phyloP scores from a whole-genome alignment of 441 rosid genomes.

The Geranium incanum region DNA sequence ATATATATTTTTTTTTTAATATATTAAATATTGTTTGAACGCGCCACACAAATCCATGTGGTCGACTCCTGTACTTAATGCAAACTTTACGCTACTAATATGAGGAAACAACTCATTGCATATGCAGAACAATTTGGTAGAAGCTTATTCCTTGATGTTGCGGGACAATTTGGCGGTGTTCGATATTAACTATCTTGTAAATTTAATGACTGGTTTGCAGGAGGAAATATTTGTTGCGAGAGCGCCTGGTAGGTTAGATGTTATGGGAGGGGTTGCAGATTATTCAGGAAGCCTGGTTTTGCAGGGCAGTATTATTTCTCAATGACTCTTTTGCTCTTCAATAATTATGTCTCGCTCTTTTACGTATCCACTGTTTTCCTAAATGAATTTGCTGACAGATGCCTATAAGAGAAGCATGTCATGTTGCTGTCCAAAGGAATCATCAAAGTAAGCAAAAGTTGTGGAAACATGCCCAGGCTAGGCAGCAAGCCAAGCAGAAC shows the following conservation, averaged over 20 bases:
- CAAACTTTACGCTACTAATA: background rate
- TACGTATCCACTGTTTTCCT: background rate
- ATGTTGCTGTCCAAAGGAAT: slow-evolving; percentile 90
- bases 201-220: slow-evolving; percentile 33
- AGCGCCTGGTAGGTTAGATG: slow-evolving; percentile 99
- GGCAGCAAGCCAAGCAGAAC: slow-evolving; percentile 70
- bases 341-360: slow-evolving; percentile 18
- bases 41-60: background rate
- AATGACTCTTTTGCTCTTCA: slow-evolving; percentile 5
- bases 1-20: too few relatives aligned
- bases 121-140: background rate
- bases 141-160: background rate
- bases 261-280: slow-evolving; percentile 99
- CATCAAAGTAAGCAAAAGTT: slow-evolving; percentile 81
- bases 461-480: slow-evolving; percentile 96
- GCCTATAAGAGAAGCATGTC: slow-evolving; percentile 99
- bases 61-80: background rate
- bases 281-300: slow-evolving; percentile 98
- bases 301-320: slow-evolving; percentile 46
- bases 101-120: background rate
- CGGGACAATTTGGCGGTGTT: background rate
- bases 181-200: slow-evolving; percentile 1
- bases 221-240: slow-evolving; percentile 90
- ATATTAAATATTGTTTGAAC: background rate
- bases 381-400: slow-evolving; percentile 30